Base-by-base conservation (phyloP, 768 basidiomycete species). In the Hypsizygus marmoreus region DNA sequence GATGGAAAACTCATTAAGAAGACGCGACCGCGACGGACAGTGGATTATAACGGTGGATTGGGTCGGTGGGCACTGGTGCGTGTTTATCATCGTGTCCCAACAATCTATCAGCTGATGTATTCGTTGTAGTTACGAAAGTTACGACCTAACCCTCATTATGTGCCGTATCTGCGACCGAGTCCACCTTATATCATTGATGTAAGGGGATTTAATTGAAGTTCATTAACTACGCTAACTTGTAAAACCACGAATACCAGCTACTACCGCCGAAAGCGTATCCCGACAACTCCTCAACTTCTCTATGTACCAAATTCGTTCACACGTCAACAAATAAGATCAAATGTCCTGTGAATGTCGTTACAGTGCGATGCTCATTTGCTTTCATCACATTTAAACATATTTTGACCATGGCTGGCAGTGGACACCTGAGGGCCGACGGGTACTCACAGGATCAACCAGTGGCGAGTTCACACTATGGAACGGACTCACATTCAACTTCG, bases 401-500 rank as follows among this genome's bases (percentile, higher is more conserved):
- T 36, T 20, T 17, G 11, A 31, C 28, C 30, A 25, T 25, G 23
- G 33, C 29, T 33, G 40, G 24, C 45, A 97, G 93, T 99, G 95
- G 93, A 98, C 95, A 13, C 97, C 97, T 1, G 95, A 98, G 70
- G 93, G 87, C 44, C 80, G 97, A 24, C 84, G 97, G 2, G 77
- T 98, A 16, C 71, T 98, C 36, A 98, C 97, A 2, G 97, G 97
- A 13, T 95, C 94, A 9, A 93, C 94, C 16, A 92, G 88, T 51
- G 97, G 97, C 35, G 97, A 98, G 69, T 97, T 99, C 68, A 98
- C 95, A 1, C 79, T 98, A 5, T 98, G 97, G 97, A 99, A 99
- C 55, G 95, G 95, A 20, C 77, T 95, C 17, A 97, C 97, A 0
- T 99, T 98, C 82, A 99, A 98, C 70, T 99, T 98, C 61, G 97